Base-by-base conservation (phyloP, 2,329 filamentous ascomycete genomes). In the Pseudogymnoascus verrucosus region DNA sequence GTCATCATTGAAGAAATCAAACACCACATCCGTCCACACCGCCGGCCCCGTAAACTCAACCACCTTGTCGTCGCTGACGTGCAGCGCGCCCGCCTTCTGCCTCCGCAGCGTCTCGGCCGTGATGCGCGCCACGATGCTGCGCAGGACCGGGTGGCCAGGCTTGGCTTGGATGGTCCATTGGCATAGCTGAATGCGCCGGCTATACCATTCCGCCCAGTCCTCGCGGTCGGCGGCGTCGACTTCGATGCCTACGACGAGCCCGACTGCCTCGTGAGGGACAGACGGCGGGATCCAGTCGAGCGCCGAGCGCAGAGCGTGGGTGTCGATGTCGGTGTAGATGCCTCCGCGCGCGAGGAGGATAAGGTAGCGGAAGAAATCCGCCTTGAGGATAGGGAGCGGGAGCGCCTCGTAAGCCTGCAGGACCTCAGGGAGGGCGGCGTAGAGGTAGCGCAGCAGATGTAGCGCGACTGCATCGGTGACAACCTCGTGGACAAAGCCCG, bases 131-230 rank as follows among this genome's bases (percentile, higher is more conserved):
- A 99, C 91, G 65, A 96, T 85, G 66, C 97, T 91, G 66, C 93
- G 86, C 64, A 99, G 82, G 11, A 96, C 86, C 0, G 95, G 95
- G 74, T 99, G 95, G 10, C 95, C 95, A 0, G 93, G 89, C 76
- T 99, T 99, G 64, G 90, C 81, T 76, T 98, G 93, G 67, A 99
- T 97, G 1, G 95, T 99, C 95, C 95, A 99, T 76, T 99, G 95
- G 78, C 95, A 99, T 77, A 99, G 98, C 74, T 98, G 95, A 66
- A 99, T 93, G 67, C 93, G 86, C 65, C 95, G 89, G 67, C 91
- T 95, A 79, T 98, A 99, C 95, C 93, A 98, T 1, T 96, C 81
- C 37, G 86, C 83, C 95, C 95, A 99, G 75, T 99, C 95, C 3
- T 85, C 84, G 59, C 95, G 86, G 75, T 98, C 92, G 6, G 57